A percentile compares a stretch with the other conserved stretches of the same genome.
Conservation (phyloP, 2,329 filamentous ascomycete species). For the Ramularia collo-cygni region DNA sequence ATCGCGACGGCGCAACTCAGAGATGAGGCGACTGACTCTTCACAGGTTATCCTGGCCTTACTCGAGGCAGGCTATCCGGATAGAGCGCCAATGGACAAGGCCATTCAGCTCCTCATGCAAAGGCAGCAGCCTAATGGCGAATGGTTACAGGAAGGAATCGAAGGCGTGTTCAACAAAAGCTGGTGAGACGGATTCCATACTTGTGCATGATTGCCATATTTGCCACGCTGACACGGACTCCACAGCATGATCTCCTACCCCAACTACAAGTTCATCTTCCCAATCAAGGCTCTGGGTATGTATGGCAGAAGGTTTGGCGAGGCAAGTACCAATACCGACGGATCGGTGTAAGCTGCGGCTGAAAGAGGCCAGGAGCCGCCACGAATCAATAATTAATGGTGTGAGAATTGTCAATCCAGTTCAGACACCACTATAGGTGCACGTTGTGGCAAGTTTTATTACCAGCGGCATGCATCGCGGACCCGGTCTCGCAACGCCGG, state of each 20-base stretch:
- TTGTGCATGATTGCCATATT: slow-evolving; percentile 1
- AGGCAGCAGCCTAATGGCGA: slow-evolving; percentile 84
- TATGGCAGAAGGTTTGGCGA: slow-evolving; percentile 69
- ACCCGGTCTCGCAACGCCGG: slow-evolving; percentile 9
- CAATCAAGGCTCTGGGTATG: slow-evolving; percentile 88
- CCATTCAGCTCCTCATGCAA: slow-evolving; percentile 72
- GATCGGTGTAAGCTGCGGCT: slow-evolving; percentile 10
- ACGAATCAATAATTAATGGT: slow-evolving; percentile 11
- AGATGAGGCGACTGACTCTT: slow-evolving; percentile 12
- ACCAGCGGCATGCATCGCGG: slow-evolving; percentile 7
- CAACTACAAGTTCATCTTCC: slow-evolving; percentile 97
- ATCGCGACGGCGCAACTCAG: no score
- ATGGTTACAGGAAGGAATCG: slow-evolving; percentile 92
- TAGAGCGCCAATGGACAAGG: slow-evolving; percentile 62
- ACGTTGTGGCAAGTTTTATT: slow-evolving; percentile 7
- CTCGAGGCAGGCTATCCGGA: slow-evolving; percentile 79
- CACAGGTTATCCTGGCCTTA: slow-evolving; percentile 52
- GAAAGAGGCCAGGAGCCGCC: slow-evolving; percentile 4
- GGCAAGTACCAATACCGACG: slow-evolving; percentile 31
- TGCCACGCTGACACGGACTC: slow-evolving; percentile 20
- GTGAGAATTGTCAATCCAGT: slow-evolving; percentile 5
- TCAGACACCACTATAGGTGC: slow-evolving; percentile 14
- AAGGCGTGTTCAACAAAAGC: slow-evolving; percentile 97
- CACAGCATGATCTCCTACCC: slow-evolving; percentile 92
- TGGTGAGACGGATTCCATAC: slow-evolving; percentile 50